phyloP scores from a whole-genome alignment of 169 alveolate species.

The Miamiensis avidus region DNA sequence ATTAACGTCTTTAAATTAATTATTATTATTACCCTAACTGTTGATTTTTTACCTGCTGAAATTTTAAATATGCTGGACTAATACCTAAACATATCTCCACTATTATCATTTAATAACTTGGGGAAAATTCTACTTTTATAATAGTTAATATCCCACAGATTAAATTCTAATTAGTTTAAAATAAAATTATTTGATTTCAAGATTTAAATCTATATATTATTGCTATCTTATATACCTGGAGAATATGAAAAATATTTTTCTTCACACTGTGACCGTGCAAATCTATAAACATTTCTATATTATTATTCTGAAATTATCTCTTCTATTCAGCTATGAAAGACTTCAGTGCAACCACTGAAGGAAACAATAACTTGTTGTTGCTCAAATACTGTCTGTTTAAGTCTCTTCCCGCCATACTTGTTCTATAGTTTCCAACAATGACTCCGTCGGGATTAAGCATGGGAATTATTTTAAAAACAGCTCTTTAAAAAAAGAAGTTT shows the following conservation, averaged over 20 bases:
- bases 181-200: too few species aligned
- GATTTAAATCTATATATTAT: too few species aligned
- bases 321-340: slow-evolving; percentile 33
- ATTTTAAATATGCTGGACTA: slow-evolving; percentile 60
- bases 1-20: too few species aligned
- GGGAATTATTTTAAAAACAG: slow-evolving; percentile 66
- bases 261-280: slow-evolving; percentile 81
- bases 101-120: slow-evolving; percentile 58
- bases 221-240: too few species aligned
- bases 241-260: slow-evolving; percentile 80
- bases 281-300: slow-evolving; percentile 56
- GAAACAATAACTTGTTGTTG: slow-evolving; percentile 56
- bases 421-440: slow-evolving; percentile 71
- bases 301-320: slow-evolving; percentile 21
- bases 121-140: slow-evolving; percentile 60
- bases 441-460: slow-evolving; percentile 85
- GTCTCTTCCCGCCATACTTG: slow-evolving; percentile 76
- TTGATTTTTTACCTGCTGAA: slow-evolving; percentile 45
- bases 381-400: slow-evolving; percentile 66
- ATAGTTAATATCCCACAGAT: slow-evolving; percentile 54
- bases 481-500: not conserved
- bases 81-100: slow-evolving; percentile 60
- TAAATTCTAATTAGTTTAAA: too few species aligned
- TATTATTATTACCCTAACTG: too few species aligned
- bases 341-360: slow-evolving; percentile 64